Evolutionary conservation across 345 rosid genomes (phyloP), one percentile per base, ranked within the genome.

Genomic region (Lagerstroemia speciosa): DNA sequence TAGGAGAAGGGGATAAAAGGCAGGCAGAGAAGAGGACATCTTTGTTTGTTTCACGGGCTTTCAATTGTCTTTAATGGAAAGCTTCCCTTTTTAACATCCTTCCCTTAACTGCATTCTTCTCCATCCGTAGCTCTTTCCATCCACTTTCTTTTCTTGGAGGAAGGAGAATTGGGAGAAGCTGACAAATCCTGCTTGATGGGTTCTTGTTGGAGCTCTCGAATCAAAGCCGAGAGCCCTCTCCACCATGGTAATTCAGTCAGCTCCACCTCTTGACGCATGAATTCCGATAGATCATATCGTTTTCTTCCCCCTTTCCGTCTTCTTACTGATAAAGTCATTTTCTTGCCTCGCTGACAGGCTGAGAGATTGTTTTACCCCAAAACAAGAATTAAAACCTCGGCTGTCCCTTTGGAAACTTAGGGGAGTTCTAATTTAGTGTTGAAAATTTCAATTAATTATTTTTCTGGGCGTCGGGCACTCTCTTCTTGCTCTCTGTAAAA

Each of bases 181-280:
- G 19, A 57, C 27, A 4, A 30, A 12, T 58, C 32, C 4, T 48
- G 34, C 63, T 58, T 67, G 36, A 86, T 92, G 98, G 96, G 98
- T 75, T 83, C 92, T 79, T 87, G 94, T 45, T 79, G 84, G 41
- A 86, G 98, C 74, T 74, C 85, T 53, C 79, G 78, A 68, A 75
- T 86, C 74, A 75, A 83, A 80, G 86, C 83, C 52, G 84, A 83
- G 62, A 74, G 78, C 66, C 82, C 79, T 78, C 66, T 65, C 65
- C 79, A 72, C 24, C 61, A 68, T 8, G 87, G 96, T 92, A 72
- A 40, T 45, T 40, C 63, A 2, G 1, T 58, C 63, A 55, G 16
- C 62, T 57, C 15, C 15, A 4, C n/a, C n/a, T 8, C 31, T 24
- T 55, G 61, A 26, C 8, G 29, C 29, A 55, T 55, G 61, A 50